These are phyloP conservation scores for Fusarium austroafricanum DNA, from an alignment of 2,329 filamentous ascomycete species.

Conservation along the genomic window DNA sequence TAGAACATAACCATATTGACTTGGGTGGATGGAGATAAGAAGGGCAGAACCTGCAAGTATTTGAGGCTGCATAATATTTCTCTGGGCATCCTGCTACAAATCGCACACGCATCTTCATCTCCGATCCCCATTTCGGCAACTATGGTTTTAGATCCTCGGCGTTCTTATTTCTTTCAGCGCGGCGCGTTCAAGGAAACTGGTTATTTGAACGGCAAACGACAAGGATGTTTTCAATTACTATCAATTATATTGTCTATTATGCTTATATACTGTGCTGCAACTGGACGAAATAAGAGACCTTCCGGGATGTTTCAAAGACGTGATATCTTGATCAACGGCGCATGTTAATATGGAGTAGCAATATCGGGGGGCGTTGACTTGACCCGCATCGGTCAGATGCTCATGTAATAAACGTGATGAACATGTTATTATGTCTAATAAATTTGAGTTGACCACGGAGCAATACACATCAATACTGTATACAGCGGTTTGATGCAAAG, in stretches of 20 bases:
- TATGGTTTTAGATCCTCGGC: slow-evolving; percentile 12
- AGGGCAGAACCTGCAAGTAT: slow-evolving; percentile 1
- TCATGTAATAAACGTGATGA: slow-evolving; percentile 4
- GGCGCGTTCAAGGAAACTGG: not conserved
- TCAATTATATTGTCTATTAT: not conserved
- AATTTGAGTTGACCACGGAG: not conserved
- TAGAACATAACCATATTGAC: not conserved
- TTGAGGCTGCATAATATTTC: slow-evolving; percentile 7
- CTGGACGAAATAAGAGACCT: slow-evolving; percentile 8
- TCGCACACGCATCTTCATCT: not conserved
- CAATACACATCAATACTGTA: not conserved
- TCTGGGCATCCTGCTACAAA: slow-evolving; percentile 17
- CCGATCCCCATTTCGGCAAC: slow-evolving; percentile 6
- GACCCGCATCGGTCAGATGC: slow-evolving; percentile 22
- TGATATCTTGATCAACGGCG: slow-evolving; percentile 6
- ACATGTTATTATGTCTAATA: not conserved
- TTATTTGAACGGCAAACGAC: not conserved
- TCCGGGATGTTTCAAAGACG: slow-evolving; percentile 1
- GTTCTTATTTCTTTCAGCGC: not conserved
- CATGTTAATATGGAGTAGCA: slow-evolving; percentile 24
- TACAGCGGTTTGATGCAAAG: not conserved
- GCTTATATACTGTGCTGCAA: not conserved
- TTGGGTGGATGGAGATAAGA: not conserved
- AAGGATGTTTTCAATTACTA: not conserved
- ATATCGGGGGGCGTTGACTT: not conserved